phyloP scores from a whole-genome alignment of 352 stramenopile genomes.

The Plasmopara muralis region DNA sequence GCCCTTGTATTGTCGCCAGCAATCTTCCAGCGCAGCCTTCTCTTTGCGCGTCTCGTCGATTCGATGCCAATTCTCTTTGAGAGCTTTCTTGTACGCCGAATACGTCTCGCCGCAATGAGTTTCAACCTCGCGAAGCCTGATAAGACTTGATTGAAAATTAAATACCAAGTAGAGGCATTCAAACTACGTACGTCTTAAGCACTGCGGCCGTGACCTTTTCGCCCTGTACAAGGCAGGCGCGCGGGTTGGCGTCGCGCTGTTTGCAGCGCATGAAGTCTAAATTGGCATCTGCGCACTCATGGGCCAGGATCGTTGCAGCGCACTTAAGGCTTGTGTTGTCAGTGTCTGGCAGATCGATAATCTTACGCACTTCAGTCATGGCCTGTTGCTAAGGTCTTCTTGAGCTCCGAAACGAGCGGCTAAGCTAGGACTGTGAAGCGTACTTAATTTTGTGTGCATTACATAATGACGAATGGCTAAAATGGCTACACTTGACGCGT shows the following conservation, averaged over 20 bases:
- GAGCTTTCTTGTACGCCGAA: conserved; percentile 79
- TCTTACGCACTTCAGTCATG: conserved; percentile 41
- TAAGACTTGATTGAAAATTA: too few species aligned
- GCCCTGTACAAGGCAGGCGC: conserved; percentile 71
- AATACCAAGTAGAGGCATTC: background rate
- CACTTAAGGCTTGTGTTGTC: conserved; percentile 87
- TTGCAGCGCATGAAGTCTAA: conserved; percentile 85
- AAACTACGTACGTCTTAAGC: conserved; percentile 71
- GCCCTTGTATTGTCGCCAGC: conserved; percentile 79
- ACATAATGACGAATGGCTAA: too few species aligned
- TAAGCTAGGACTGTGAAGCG: conserved; percentile 4
- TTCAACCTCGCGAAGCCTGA: conserved; percentile 76
- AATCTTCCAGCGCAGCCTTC: conserved; percentile 76
- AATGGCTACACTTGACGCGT: too few species aligned
- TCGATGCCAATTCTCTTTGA: conserved; percentile 87
- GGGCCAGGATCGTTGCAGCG: conserved; percentile 71
- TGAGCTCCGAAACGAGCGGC: conserved; percentile 18
- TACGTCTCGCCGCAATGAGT: conserved; percentile 81
- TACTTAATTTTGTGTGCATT: too few species aligned
- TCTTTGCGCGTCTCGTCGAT: conserved; percentile 82
- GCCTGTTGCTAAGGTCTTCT: background rate
- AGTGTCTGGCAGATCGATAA: conserved; percentile 58
- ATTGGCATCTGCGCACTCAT: conserved; percentile 80
- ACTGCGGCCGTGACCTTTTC: conserved; percentile 85
- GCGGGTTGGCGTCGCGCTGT: conserved; percentile 71